Percentiles rank a stretch among this genome's conserved stretches.
phyloP scores from a whole-genome alignment of 306 rosid genomes.

The Fragaria nilgerrensis region DNA sequence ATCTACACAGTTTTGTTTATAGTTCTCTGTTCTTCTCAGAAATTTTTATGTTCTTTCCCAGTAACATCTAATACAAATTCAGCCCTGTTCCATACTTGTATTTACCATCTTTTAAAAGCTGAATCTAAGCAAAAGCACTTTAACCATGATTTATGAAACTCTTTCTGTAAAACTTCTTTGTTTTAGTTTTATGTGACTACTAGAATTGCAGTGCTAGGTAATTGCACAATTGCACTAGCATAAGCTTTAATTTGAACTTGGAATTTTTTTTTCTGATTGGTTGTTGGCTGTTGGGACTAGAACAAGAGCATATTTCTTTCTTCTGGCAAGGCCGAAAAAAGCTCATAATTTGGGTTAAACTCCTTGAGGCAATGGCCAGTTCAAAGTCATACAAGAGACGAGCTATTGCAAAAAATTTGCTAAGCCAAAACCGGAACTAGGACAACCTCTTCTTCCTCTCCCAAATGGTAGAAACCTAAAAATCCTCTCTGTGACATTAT shows the following conservation, averaged over 20 bases:
- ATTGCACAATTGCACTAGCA: background rate
- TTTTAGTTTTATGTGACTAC: background rate
- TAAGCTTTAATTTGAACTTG: background rate
- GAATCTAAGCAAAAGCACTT: background rate
- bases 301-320: slow-evolving; percentile 30
- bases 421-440: slow-evolving; percentile 27
- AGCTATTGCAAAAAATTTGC: slow-evolving; percentile 34
- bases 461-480: slow-evolving; percentile 41
- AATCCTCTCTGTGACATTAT: slow-evolving; percentile 24
- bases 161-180: background rate
- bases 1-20: slow-evolving; percentile 41
- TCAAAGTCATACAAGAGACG: slow-evolving; percentile 37
- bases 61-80: slow-evolving; percentile 15
- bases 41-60: background rate
- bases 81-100: background rate
- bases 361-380: slow-evolving; percentile 34
- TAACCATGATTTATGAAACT: background rate
- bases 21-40: slow-evolving; percentile 19
- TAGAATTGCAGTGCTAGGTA: background rate
- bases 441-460: slow-evolving; percentile 45
- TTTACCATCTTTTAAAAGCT: background rate
- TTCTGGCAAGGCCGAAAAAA: slow-evolving; percentile 36
- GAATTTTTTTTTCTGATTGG: background rate
- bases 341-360: slow-evolving; percentile 27
- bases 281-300: slow-evolving; percentile 30